These are phyloP conservation scores for Pugionium cornutum DNA, from an alignment of 345 rosid genomes.

Conservation along the genomic window DNA sequence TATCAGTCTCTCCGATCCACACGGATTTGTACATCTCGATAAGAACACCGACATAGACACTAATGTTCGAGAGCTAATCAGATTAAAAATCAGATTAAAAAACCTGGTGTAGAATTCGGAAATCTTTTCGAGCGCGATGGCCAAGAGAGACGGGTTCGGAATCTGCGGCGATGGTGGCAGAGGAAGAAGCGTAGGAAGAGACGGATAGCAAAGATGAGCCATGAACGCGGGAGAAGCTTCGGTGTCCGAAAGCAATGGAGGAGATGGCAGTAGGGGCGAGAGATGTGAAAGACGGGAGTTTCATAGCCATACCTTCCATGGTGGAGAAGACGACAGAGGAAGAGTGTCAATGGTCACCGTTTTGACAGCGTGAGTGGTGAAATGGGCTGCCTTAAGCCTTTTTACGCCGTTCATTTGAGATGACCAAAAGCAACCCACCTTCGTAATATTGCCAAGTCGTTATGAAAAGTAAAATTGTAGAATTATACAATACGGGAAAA, in stretches of 20 bases:
- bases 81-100: neutral
- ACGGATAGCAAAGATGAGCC: conserved; percentile 37
- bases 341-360: neutral
- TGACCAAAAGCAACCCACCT: neutral
- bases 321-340: conserved; percentile 22
- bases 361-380: neutral
- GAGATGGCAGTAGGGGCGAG: conserved; percentile 39
- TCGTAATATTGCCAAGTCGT: neutral
- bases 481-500: too few species aligned
- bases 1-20: neutral
- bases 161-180: conserved; percentile 38
- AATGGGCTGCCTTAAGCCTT: conserved; percentile 3
- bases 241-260: conserved; percentile 12
- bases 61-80: neutral
- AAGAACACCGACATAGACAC: neutral
- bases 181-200: conserved; percentile 38
- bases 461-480: too few species aligned
- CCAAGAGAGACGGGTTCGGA: conserved; percentile 65
- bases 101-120: conserved; percentile 85
- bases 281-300: conserved; percentile 53
- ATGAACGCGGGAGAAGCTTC: conserved; percentile 26
- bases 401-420: neutral
- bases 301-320: conserved; percentile 63
- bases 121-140: conserved; percentile 74
- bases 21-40: neutral